phyloP scores from a whole-genome alignment of 495 filamentous ascomycete species.

The Trichoderma reesei region DNA sequence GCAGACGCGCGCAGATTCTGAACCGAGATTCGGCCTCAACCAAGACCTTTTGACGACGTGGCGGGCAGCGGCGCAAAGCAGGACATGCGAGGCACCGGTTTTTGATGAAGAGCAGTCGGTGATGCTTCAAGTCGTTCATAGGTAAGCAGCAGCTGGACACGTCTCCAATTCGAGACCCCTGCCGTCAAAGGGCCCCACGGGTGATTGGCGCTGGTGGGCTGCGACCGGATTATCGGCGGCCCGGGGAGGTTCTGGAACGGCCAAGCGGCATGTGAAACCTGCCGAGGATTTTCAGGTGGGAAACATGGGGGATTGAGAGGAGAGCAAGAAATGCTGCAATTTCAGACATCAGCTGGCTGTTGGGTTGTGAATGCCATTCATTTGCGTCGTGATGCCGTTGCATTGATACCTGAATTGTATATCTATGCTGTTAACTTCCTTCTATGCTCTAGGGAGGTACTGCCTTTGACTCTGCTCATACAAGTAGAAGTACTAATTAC shows the following conservation, averaged over 20 bases:
- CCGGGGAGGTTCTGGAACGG: neutral
- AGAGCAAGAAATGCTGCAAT: neutral
- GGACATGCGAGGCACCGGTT: neutral
- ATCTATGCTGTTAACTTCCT: too few relatives aligned
- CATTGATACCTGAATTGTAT: too few relatives aligned
- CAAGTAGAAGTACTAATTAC: too few relatives aligned
- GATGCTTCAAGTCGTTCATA: too few relatives aligned
- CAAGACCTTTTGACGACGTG: neutral
- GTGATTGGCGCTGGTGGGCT: neutral
- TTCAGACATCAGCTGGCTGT: too few relatives aligned
- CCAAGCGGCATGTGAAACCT: neutral
- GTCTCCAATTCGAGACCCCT: neutral
- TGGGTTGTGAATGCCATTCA: too few relatives aligned
- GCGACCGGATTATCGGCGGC: slow-evolving; percentile 1
- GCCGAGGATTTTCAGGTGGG: neutral
- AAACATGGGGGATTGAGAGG: neutral
- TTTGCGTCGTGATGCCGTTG: too few relatives aligned
- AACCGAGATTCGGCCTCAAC: neutral
- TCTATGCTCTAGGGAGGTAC: too few relatives aligned
- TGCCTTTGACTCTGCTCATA: too few relatives aligned
- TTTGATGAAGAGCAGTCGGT: too few relatives aligned
- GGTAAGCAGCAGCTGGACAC: slow-evolving; percentile 1
- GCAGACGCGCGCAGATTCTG: neutral
- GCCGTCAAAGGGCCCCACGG: neutral
- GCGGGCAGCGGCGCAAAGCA: slow-evolving; percentile 6